phyloP scores from a whole-genome alignment of 257 asterid genomes.

The Craterostigma plantagineum region DNA sequence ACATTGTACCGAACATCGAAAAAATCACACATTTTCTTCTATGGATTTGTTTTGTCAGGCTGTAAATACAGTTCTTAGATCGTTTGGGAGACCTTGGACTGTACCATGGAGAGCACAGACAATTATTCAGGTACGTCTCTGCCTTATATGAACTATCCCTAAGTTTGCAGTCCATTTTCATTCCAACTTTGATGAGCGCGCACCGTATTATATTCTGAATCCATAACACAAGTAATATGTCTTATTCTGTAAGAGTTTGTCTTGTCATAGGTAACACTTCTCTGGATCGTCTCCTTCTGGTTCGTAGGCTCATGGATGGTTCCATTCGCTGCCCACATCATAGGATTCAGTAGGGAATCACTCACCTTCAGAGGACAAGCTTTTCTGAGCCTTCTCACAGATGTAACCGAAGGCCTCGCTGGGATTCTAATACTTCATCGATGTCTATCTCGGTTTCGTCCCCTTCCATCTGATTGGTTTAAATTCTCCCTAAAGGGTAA shows the following conservation, averaged over 20 bases:
- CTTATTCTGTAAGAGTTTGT: not conserved
- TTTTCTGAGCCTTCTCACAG: constrained; percentile 84
- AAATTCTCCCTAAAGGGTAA: constrained; percentile 62
- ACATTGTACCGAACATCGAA: not conserved
- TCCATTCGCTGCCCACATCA: constrained; percentile 74
- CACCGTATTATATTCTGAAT: not conserved
- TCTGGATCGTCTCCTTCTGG: constrained; percentile 93
- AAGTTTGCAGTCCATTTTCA: not conserved
- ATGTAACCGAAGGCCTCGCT: constrained; percentile 81
- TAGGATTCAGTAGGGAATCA: constrained; percentile 74
- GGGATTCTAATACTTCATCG: constrained; percentile 73
- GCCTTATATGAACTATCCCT: not conserved
- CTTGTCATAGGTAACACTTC: constrained; percentile 55
- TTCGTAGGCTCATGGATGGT: constrained; percentile 96
- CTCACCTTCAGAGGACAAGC: constrained; percentile 83
- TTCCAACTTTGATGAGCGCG: no score
- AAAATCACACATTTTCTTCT: not conserved
- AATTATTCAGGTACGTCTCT: constrained; percentile 44
- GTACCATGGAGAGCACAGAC: constrained; percentile 97
- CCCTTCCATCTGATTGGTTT: constrained; percentile 86
- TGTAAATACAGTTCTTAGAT: constrained; percentile 23
- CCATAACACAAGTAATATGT: no score
- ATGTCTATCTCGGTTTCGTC: constrained; percentile 57
- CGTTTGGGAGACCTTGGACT: constrained; percentile 63
- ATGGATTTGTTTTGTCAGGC: constrained; percentile 17